These are phyloP conservation scores for Encephalitozoon intestinalis DNA, from an alignment of 371 early-diverging fungal genomes.

Conservation along the genomic window DNA sequence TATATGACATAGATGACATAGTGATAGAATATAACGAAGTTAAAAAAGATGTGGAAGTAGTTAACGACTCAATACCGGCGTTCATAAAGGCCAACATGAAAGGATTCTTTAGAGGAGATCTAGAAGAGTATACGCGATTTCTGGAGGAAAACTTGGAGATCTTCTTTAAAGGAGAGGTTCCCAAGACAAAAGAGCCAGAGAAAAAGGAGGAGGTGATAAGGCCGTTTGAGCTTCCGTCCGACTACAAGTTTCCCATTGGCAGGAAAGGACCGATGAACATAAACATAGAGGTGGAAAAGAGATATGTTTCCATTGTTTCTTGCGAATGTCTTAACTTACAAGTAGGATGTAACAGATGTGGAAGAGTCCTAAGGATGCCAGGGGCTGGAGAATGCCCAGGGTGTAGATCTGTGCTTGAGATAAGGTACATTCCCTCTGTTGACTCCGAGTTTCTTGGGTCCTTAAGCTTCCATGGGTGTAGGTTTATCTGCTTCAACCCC, in stretches of 20 bases:
- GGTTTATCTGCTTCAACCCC: slow-evolving; percentile 24
- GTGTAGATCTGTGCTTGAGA: slow-evolving; percentile 26
- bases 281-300: slow-evolving; percentile 14
- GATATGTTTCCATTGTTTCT: slow-evolving; percentile 17
- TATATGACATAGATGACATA: slow-evolving; percentile 45
- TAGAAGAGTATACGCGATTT: slow-evolving; percentile 27
- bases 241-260: slow-evolving; percentile 21
- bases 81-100: slow-evolving; percentile 35
- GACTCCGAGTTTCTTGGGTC: slow-evolving; percentile 28
- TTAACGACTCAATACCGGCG: slow-evolving; percentile 37
- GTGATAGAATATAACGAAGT: slow-evolving; percentile 36
- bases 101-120: slow-evolving; percentile 29
- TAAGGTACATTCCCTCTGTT: slow-evolving; percentile 28
- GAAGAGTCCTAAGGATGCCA: neutral
- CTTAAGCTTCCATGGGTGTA: slow-evolving; percentile 32
- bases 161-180: slow-evolving; percentile 39
- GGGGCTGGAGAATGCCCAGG: neutral
- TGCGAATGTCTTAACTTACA: slow-evolving; percentile 22
- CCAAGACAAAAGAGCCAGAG: slow-evolving; percentile 21
- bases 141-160: slow-evolving; percentile 33
- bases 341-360: slow-evolving; percentile 46
- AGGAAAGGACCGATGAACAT: slow-evolving; percentile 11
- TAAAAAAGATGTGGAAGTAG: slow-evolving; percentile 15
- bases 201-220: neutral
- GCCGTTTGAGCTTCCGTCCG: neutral